Evolutionary conservation across 177 flowering plant genomes (phyloP), one percentile per base, ranked within the genome.

Genomic region (Telopea speciosissima): DNA sequence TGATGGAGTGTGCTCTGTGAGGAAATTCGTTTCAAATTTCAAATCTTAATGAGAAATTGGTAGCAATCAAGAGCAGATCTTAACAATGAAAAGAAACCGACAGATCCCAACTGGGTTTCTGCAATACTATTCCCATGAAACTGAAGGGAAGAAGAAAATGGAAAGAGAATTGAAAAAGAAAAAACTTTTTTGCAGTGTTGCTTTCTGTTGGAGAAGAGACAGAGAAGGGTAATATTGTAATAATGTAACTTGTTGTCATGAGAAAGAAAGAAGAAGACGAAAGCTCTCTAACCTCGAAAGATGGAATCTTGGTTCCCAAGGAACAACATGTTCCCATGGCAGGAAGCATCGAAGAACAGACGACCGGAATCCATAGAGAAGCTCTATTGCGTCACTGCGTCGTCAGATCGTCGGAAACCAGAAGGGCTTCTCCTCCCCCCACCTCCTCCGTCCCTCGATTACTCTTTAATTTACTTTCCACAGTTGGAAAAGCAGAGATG

Each of bases 301-400:
- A 72, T 21, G 68, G 73, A 56, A 68, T 86, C 89, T 7, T 74
- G 70, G 61, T 67, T 81, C 21, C 91, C 91, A 7, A 84, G 82
- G 78, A 84, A 78, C 28, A 89, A 65, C 91, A 88, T 82, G 83
- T 85, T 87, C 58, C 81, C 83, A 60, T 78, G 80, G 81, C 85
- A 70, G 63, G 90, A 65, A 3, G 84, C 80, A 67, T 85, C 82
- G 72, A 85, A 87, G 82, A 85, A 79, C 70, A 91, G 73, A 69
- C 81, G 81, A 52, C 87, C 84, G 28, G 89, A 78, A 70, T 86
- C 87, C 97, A 91, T 90, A 22, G 0, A 58, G 44, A 26, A 28
- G 36, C 36, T 28, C 26, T 6, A 10, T 17, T 36, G 42, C 42
- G 14, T n/a, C 25, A 7, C n/a, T 58, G 64, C 26, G 26, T 8